Conservation (phyloP, 129 eudicot species). For the Heracleum sosnowskyi region DNA sequence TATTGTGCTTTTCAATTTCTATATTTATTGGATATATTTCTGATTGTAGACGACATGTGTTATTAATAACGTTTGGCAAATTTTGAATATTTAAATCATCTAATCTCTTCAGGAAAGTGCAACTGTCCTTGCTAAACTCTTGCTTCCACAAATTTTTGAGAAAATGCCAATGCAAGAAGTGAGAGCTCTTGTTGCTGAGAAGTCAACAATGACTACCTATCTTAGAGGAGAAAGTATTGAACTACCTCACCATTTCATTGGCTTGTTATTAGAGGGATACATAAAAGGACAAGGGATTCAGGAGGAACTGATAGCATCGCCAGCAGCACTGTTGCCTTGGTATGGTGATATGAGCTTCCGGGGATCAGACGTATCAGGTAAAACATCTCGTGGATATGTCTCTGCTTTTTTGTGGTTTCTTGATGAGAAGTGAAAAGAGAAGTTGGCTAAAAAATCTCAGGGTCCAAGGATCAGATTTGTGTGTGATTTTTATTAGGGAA, state of each 20-base stretch:
- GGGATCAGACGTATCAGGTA: slow-evolving; percentile 53
- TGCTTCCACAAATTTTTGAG: slow-evolving; percentile 84
- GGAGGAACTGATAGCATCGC: slow-evolving; percentile 64
- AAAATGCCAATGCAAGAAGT: slow-evolving; percentile 77
- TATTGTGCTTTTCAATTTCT: not conserved
- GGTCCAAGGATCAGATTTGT: not conserved
- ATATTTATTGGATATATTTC: not conserved
- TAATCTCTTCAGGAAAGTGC: slow-evolving; percentile 67
- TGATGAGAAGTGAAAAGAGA: not conserved
- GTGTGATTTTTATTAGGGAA: not conserved
- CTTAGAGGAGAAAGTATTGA: slow-evolving; percentile 73
- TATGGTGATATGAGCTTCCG: slow-evolving; percentile 47
- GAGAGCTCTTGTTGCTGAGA: slow-evolving; percentile 69
- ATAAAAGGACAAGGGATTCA: slow-evolving; percentile 35
- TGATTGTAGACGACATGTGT: too few species aligned
- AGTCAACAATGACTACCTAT: slow-evolving; percentile 58
- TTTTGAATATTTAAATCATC: too few species aligned
- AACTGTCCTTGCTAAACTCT: slow-evolving; percentile 56
- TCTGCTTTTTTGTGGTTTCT: not conserved
- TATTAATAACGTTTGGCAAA: too few species aligned
- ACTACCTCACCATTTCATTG: slow-evolving; percentile 48
- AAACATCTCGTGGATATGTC: not conserved
- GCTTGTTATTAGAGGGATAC: slow-evolving; percentile 82
- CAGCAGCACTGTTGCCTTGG: slow-evolving; percentile 52
- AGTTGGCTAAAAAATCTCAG: not conserved